phyloP scores from a whole-genome alignment of 2,329 filamentous ascomycete genomes.

The Elsinoe perseae region DNA sequence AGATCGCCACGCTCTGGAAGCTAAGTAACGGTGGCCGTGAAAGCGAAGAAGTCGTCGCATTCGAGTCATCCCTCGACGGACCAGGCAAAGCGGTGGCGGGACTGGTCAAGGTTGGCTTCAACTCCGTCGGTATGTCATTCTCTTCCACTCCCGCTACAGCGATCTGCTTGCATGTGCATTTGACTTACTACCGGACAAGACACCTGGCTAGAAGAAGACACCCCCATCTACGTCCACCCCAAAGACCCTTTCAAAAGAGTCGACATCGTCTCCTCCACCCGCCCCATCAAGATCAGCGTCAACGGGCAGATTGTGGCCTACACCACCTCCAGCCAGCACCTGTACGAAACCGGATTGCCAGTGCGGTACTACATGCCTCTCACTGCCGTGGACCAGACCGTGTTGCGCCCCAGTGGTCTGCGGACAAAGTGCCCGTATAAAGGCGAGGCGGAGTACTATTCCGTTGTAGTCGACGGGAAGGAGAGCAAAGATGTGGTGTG shows the following conservation, averaged over 20 bases:
- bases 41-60: conserved; percentile 31
- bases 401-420: conserved; percentile 45
- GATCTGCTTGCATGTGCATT: too few species aligned
- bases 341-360: conserved; percentile 55
- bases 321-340: conserved; percentile 40
- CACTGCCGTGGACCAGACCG: conserved; percentile 36
- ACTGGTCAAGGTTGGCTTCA: conserved; percentile 18
- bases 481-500: conserved; percentile 49
- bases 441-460: conserved; percentile 56
- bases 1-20: conserved; percentile 23
- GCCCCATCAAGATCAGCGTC: conserved; percentile 45
- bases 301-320: conserved; percentile 43
- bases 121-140: conserved; percentile 15
- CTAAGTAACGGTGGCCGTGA: conserved; percentile 20
- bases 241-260: conserved; percentile 61
- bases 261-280: conserved; percentile 51
- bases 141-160: too few species aligned
- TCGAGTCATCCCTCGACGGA: conserved; percentile 17
- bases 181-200: too few species aligned
- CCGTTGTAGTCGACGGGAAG: conserved; percentile 43
- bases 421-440: conserved; percentile 60
- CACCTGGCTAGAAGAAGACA: conserved; percentile 52
- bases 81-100: conserved; percentile 8
- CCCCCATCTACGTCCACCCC: conserved; percentile 53
- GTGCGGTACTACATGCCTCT: conserved; percentile 53